Evolutionary conservation across 345 rosid species (phyloP).

Genomic region (Arabidopsis thaliana): DNA sequence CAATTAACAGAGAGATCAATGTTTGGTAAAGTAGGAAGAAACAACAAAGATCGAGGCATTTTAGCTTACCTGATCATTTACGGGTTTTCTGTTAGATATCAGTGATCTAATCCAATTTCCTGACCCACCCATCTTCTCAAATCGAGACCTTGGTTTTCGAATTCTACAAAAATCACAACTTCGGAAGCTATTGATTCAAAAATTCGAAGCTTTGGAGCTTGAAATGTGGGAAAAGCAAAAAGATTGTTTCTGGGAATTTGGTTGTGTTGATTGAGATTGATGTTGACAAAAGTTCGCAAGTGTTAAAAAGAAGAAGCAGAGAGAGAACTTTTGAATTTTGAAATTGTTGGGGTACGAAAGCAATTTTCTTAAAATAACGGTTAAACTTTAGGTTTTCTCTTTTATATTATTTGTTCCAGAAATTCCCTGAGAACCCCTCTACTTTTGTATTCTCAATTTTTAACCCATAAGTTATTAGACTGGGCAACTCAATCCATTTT

Average conservation of each 20-base stretch:
- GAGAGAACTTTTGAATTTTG: slow-evolving; percentile 41
- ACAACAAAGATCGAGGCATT: neutral
- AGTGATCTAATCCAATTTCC: slow-evolving; percentile 47
- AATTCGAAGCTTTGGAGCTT: slow-evolving; percentile 1
- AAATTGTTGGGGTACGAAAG: slow-evolving; percentile 40
- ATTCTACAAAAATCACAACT: slow-evolving; percentile 13
- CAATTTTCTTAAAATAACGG: slow-evolving; percentile 42
- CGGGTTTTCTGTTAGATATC: slow-evolving; percentile 36
- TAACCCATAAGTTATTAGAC: slow-evolving; percentile 6
- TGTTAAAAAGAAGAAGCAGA: slow-evolving; percentile 30
- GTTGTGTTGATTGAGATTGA: slow-evolving; percentile 35
- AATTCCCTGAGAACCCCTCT: neutral
- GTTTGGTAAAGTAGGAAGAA: neutral
- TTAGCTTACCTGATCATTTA: slow-evolving; percentile 34
- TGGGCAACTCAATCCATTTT: neutral
- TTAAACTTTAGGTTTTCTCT: slow-evolving; percentile 23
- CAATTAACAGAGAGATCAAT: neutral
- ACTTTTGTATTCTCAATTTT: neutral
- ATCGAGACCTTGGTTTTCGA: slow-evolving; percentile 14
- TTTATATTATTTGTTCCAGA: neutral
- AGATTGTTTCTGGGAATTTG: slow-evolving; percentile 16
- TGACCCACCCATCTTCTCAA: slow-evolving; percentile 48
- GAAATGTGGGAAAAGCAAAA: neutral
- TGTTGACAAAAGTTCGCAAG: slow-evolving; percentile 35
- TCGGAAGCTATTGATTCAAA: slow-evolving; percentile 6